Evolutionary conservation across 345 rosid genomes (phyloP), one percentile per base, ranked within the genome.

Genomic region (Salix dunnii): DNA sequence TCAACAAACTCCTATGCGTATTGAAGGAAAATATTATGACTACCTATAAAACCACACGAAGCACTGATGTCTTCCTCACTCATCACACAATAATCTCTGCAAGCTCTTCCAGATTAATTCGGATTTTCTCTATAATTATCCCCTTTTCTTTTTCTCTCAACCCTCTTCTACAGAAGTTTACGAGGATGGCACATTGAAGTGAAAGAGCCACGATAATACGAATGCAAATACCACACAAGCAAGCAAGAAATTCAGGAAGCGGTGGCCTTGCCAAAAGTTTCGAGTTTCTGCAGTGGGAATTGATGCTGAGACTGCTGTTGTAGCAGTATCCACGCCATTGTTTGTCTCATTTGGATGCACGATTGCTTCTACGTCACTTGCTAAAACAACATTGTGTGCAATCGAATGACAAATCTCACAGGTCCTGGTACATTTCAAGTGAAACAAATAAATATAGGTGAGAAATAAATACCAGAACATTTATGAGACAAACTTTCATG

Each of bases 331-430:
- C 9, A 76, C 43, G 68, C 76, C 75, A 46, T 70, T 86, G 78
- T 20, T 84, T 36, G 71, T 23, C 71, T 83, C 96, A 38, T 70
- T 83, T 1, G 86, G 74, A 71, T 80, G 92, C 72, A 81, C 87
- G 7, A 76, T 42, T 4, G 71, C 18, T 60, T 80, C 93, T 12
- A 73, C 51, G 70, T 89, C 97, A 48, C 42, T 81, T 30, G 84
- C 82, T 42, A 87, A 87, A n/a, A 84, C 83, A 21, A 93, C 91
- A 80, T 96, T 96, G 72, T 79, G 83, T 3, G 98, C 98, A 7
- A 88, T 49, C 25, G 98, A 85, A 71, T 89, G 87, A 75, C 98
- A 93, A 61, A 96, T 92, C 93, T 96, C 99, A 55, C 99, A 96
- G 30, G 85, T 86, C 94, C 97, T 96, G 79, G 8, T 40, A 81